phyloP scores from a whole-genome alignment of 805 yeast genomes.

The Dipodascus albidus region DNA sequence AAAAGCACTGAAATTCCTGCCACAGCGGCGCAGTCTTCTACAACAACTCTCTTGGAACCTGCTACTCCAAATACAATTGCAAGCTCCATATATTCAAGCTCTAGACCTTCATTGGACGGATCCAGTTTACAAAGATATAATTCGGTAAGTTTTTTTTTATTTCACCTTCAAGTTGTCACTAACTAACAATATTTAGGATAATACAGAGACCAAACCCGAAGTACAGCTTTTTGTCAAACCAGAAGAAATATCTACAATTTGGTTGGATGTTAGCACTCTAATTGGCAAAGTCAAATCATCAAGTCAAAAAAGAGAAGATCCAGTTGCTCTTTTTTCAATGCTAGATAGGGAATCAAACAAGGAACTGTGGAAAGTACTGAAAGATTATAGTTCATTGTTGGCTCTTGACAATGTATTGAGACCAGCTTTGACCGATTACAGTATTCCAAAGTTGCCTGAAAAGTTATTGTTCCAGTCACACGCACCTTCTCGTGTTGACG shows the following conservation, averaged over 20 bases:
- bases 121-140: background rate
- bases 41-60: background rate
- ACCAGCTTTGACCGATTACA: conserved; percentile 29
- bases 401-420: conserved; percentile 52
- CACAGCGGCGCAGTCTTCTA: background rate
- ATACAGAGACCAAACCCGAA: background rate
- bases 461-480: conserved; percentile 41
- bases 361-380: conserved; percentile 67
- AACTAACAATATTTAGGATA: too few species aligned
- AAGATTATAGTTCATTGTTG: conserved; percentile 47
- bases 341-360: conserved; percentile 48
- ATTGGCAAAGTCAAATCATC: conserved; percentile 25
- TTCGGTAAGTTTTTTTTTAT: background rate
- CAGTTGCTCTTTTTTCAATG: conserved; percentile 38
- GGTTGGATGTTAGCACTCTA: conserved; percentile 19
- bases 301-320: background rate
- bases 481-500: conserved; percentile 55
- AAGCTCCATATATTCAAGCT: background rate
- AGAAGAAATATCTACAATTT: conserved; percentile 16
- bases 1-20: background rate
- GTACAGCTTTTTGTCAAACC: conserved; percentile 17
- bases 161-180: too few species aligned
- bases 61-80: background rate
- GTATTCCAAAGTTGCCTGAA: conserved; percentile 58
- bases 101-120: background rate